Conservation (phyloP, 306 rosid genomes). For the Trifolium repens region DNA sequence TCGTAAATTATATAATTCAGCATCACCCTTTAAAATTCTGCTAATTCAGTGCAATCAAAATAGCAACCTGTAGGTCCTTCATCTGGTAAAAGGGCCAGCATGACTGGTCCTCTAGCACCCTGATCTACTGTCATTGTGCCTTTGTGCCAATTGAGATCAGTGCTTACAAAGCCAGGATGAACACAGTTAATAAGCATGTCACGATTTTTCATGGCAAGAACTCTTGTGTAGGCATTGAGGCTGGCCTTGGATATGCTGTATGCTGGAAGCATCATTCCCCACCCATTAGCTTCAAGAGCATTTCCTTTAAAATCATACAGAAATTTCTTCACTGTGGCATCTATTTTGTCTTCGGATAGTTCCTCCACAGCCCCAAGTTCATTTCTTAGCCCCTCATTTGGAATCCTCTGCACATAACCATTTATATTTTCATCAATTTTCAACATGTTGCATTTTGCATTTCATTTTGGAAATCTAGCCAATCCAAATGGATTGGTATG, state of each 20-base stretch:
- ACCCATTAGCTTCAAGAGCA: conserved; percentile 58
- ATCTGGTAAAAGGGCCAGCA: conserved; percentile 26
- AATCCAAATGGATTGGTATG: no score
- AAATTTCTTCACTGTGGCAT: conserved; percentile 49
- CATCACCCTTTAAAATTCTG: conserved; percentile 17
- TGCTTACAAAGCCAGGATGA: conserved; percentile 31
- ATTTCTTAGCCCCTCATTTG: conserved; percentile 49
- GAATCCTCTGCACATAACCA: conserved; percentile 56
- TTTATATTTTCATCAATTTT: background rate
- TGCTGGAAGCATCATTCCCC: conserved; percentile 65
- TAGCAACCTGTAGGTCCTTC: conserved; percentile 31
- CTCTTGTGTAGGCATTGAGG: conserved; percentile 23
- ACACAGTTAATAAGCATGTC: conserved; percentile 24
- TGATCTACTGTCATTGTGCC: conserved; percentile 46
- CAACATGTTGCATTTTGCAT: no score
- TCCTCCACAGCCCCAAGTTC: conserved; percentile 50
- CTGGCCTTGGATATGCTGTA: conserved; percentile 35
- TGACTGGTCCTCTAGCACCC: conserved; percentile 59
- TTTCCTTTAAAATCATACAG: conserved; percentile 52
- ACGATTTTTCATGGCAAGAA: conserved; percentile 21
- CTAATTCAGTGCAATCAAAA: conserved; percentile 22
- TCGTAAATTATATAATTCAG: background rate
- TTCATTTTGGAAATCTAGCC: no score
- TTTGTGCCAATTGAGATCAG: conserved; percentile 27
- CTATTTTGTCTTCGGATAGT: conserved; percentile 60